Percentiles rank a stretch among this genome's conserved stretches.
phyloP scores from a whole-genome alignment of 1,284 basidiomycete species.

The Cutaneotrichosporon cavernicola region DNA sequence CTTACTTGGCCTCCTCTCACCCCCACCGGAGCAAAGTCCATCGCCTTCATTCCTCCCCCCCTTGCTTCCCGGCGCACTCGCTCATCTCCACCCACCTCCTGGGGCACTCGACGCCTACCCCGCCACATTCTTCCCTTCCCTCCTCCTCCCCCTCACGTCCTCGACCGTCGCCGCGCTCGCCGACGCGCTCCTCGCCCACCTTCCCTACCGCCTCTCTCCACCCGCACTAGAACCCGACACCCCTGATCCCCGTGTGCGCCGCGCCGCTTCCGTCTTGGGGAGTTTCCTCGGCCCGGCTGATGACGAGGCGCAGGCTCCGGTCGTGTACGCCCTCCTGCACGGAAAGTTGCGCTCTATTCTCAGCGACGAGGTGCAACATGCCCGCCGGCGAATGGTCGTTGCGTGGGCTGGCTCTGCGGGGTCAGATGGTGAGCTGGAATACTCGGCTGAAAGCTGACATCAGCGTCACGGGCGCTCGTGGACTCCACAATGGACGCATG shows the following conservation, averaged over 20 bases:
- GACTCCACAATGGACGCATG: constrained; percentile 44
- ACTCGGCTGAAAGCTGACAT: constrained; percentile 10
- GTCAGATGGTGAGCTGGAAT: not conserved
- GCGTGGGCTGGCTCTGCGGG: constrained; percentile 38
- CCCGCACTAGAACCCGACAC: constrained; percentile 20
- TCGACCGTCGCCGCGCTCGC: constrained; percentile 41
- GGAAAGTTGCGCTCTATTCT: not conserved
- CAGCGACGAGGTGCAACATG: constrained; percentile 15
- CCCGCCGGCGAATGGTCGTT: constrained; percentile 35
- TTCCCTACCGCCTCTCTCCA: constrained; percentile 22
- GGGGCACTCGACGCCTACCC: constrained; percentile 60
- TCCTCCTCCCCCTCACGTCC: constrained; percentile 64
- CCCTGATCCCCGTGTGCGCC: constrained; percentile 30
- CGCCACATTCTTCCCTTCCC: constrained; percentile 58
- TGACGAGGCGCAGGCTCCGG: constrained; percentile 39
- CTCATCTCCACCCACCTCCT: constrained; percentile 56
- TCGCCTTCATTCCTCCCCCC: constrained; percentile 36
- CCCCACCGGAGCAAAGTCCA: constrained; percentile 17
- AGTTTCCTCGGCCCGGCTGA: constrained; percentile 35
- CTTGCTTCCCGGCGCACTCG: constrained; percentile 40
- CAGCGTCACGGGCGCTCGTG: constrained; percentile 34
- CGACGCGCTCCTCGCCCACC: constrained; percentile 31
- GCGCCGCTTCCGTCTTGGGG: constrained; percentile 28
- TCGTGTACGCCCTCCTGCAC: constrained; percentile 22
- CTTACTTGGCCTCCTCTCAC: constrained; percentile 35